Evolutionary conservation across 2,329 filamentous ascomycete species (phyloP).

Genomic region (Aspergillus cejpii): DNA sequence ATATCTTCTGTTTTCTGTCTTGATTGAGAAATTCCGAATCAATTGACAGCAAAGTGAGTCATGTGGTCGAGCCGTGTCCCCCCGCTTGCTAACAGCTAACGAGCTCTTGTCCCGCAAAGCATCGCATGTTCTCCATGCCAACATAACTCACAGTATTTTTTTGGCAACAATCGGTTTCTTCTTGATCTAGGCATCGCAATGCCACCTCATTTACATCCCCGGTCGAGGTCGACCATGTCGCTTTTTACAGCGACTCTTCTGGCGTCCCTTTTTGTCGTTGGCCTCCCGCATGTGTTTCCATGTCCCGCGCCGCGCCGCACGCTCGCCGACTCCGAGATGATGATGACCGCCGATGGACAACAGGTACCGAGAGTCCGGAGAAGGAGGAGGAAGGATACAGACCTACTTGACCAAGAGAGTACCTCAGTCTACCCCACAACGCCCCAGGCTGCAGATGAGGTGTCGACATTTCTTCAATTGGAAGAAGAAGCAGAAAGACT

Average conservation of each 20-base stretch:
- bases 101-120: not conserved
- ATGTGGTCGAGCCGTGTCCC: not conserved
- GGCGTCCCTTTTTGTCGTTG: constrained; percentile 87
- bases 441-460: constrained; percentile 32
- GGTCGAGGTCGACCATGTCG: constrained; percentile 86
- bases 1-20: not conserved
- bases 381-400: constrained; percentile 31
- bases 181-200: constrained; percentile 44
- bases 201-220: constrained; percentile 81
- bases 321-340: constrained; percentile 61
- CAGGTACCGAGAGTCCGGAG: constrained; percentile 34
- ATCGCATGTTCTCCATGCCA: constrained; percentile 9
- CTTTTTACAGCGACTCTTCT: constrained; percentile 91
- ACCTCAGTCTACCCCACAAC: constrained; percentile 11
- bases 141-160: constrained; percentile 1
- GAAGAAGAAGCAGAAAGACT: constrained; percentile 37
- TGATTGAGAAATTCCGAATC: not conserved
- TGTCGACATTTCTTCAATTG: constrained; percentile 39
- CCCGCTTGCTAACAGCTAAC: not conserved
- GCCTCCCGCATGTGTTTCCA: constrained; percentile 79
- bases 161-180: constrained; percentile 1
- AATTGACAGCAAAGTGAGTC: constrained; percentile 1
- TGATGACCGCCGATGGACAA: constrained; percentile 39
- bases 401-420: constrained; percentile 14
- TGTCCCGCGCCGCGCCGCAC: constrained; percentile 75